These are phyloP conservation scores for Ceraceosorus guamensis DNA, from an alignment of 1,284 basidiomycete species.

Conservation along the genomic window DNA sequence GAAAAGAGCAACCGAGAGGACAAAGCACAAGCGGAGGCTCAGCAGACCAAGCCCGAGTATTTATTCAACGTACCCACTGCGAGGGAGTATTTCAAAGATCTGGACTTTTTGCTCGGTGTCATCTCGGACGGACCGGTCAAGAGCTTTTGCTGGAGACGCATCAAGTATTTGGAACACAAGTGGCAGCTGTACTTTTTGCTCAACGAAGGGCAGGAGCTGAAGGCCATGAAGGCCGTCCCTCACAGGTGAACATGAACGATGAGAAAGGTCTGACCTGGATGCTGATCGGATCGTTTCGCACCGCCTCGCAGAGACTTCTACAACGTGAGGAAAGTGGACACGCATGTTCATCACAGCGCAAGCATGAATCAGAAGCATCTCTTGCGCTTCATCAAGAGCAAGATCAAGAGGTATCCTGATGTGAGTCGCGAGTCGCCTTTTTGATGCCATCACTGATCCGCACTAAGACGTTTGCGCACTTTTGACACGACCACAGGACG, in stretches of 20 bases:
- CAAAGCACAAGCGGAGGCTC: slow-evolving; percentile 12
- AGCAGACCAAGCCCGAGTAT: background rate
- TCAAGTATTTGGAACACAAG: slow-evolving; percentile 91
- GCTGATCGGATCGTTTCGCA: slow-evolving; percentile 85
- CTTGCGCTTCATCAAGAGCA: slow-evolving; percentile 97
- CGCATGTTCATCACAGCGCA: slow-evolving; percentile 96
- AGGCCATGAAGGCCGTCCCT: slow-evolving; percentile 79
- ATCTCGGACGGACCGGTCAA: slow-evolving; percentile 92
- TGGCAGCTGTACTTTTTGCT: slow-evolving; percentile 88
- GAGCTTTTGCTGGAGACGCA: slow-evolving; percentile 83
- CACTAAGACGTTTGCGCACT: background rate
- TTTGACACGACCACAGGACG: slow-evolving; percentile 58
- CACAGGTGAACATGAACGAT: slow-evolving; percentile 35
- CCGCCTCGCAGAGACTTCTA: slow-evolving; percentile 75
- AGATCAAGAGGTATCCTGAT: slow-evolving; percentile 76
- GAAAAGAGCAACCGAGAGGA: slow-evolving; percentile 8
- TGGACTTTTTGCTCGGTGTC: slow-evolving; percentile 63
- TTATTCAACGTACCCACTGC: slow-evolving; percentile 75
- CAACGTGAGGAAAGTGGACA: slow-evolving; percentile 93
- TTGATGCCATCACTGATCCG: background rate
- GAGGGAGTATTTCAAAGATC: slow-evolving; percentile 88
- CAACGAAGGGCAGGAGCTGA: slow-evolving; percentile 88
- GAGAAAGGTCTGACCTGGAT: slow-evolving; percentile 81
- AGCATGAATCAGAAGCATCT: slow-evolving; percentile 99
- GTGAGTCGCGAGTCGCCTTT: slow-evolving; percentile 49